These are phyloP conservation scores for Phascolomyces articulosus DNA, from an alignment of 371 early-diverging fungal genomes.

Conservation along the genomic window DNA sequence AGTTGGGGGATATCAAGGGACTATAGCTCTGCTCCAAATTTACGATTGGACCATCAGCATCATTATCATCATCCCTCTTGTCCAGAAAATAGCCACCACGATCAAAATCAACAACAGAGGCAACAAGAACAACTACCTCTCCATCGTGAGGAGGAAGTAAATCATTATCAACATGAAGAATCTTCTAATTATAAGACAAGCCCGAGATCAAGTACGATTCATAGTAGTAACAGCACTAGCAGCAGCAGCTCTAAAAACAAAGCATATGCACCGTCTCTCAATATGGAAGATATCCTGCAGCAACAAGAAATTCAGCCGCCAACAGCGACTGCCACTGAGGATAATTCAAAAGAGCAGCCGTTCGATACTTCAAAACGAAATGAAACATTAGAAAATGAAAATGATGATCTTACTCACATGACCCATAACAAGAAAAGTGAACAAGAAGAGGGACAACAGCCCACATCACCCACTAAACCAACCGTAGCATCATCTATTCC, in stretches of 20 bases:
- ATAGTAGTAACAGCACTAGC: not conserved
- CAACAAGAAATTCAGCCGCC: not conserved
- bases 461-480: not conserved
- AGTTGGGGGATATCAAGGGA: not conserved
- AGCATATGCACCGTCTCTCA: not conserved
- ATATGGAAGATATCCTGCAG: constrained; percentile 6
- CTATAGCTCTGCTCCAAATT: not conserved
- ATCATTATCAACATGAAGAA: too few relatives aligned
- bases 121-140: too few relatives aligned
- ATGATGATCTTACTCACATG: too few relatives aligned
- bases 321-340: not conserved
- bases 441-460: not conserved
- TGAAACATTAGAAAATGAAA: not conserved
- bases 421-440: too few relatives aligned
- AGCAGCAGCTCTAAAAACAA: not conserved
- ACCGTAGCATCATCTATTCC: not conserved
- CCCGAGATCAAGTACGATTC: not conserved
- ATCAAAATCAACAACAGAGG: too few relatives aligned
- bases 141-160: too few relatives aligned
- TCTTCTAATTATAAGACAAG: not conserved
- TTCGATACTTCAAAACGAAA: too few relatives aligned
- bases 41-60: not conserved
- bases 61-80: not conserved
- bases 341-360: too few relatives aligned
- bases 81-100: too few relatives aligned